Evolutionary conservation across 805 yeast genomes (phyloP), one percentile per base, ranked within the genome.

Genomic region (Yueomyces sp.): DNA sequence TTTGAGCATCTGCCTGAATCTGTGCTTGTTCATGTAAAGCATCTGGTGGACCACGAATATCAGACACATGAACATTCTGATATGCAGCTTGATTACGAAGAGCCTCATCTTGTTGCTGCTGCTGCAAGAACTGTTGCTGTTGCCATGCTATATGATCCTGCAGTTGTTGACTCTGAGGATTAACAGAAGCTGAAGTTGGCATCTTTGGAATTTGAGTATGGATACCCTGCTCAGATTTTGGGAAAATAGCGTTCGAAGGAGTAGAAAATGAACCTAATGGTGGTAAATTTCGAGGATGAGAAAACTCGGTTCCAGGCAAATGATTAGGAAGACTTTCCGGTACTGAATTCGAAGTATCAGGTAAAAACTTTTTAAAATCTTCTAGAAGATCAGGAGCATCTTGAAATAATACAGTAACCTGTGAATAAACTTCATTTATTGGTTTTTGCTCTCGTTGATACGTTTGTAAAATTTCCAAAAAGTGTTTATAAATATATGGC

Each of bases 401-500:
- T 47, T 85, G 81, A 66, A 92, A 92, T 43, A 92, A 69, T 5
- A 78, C 72, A 1, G 96, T 83, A 2, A 92, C 96, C 59, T 92
- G 96, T 44, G 85, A 82, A 56, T 92, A 92, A 9, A 92, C 98
- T 57, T 92, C 97, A 42, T 85, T 81, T 43, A 92, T 92, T 40
- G 96, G 95, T 57, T 86, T 83, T 58, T 87, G 94, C 57, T 90
- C 98, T 50, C 94, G 78, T 67, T 92, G 98, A 60, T 90, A 92
- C 40, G 96, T 90, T 62, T 92, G 98, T 53, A 92, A 68, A 45
- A 90, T 92, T 61, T 92, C 98, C 63, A 94, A 69, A 53, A 92
- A 92, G 53, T 81, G 87, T 65, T 92, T 92, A 69, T 92, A 92
- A 45, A 88, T 86, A 55, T 90, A 96, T 1, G 98, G 98, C 62